A percentile compares a stretch with the other conserved stretches of the same genome.
Evolutionary conservation across 2,329 filamentous ascomycete species (phyloP).

Genomic region (Colletotrichum sansevieriae): DNA sequence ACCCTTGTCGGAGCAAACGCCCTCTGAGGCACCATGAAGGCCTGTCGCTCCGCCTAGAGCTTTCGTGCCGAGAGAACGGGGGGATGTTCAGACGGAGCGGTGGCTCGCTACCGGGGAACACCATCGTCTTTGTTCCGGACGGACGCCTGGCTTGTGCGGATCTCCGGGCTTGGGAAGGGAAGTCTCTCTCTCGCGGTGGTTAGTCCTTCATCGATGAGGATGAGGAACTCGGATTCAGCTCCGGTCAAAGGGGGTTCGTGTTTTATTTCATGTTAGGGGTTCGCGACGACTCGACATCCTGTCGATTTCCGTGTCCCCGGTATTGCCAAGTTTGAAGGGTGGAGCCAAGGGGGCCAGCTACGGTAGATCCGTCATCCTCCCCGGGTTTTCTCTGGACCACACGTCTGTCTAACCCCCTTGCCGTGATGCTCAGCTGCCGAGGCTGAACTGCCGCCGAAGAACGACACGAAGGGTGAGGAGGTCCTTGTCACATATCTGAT

Average conservation of each 20-base stretch:
- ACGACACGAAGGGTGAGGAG: neutral
- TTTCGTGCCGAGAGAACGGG: neutral
- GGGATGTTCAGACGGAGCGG: neutral
- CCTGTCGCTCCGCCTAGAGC: neutral
- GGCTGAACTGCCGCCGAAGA: slow-evolving; percentile 1
- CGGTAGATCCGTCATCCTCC: neutral
- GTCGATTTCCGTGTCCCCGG: neutral
- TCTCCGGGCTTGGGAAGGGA: slow-evolving; percentile 12
- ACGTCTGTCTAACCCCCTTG: slow-evolving; percentile 6
- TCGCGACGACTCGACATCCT: neutral
- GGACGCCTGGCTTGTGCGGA: slow-evolving; percentile 19
- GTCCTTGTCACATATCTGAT: slow-evolving; percentile 10
- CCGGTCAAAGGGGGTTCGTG: neutral
- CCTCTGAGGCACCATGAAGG: neutral
- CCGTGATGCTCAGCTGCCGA: slow-evolving; percentile 13
- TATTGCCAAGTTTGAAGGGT: slow-evolving; percentile 2
- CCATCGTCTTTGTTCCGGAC: slow-evolving; percentile 18
- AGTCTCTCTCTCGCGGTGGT: too few relatives aligned
- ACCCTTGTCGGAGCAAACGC: slow-evolving; percentile 32
- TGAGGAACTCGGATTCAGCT: neutral
- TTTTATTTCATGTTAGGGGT: neutral
- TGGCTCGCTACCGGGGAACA: neutral
- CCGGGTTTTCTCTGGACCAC: slow-evolving; percentile 8
- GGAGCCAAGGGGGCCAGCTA: neutral
- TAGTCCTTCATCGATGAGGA: neutral